These are phyloP conservation scores for Nepenthes mirabilis DNA, from an alignment of 148 eudicot genomes.

Conservation along the genomic window DNA sequence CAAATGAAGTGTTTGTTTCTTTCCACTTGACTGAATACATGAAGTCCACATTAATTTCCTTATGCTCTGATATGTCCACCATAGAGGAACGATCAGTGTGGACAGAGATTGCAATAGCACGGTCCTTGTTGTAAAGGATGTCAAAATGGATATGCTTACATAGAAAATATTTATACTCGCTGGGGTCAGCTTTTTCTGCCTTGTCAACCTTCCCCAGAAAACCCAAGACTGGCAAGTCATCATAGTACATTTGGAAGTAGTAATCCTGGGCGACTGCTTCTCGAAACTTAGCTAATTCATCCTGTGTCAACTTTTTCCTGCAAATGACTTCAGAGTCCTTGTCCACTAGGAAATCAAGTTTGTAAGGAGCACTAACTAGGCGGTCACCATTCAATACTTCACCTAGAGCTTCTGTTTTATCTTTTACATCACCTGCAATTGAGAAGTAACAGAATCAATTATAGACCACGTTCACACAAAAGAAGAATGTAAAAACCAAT, in stretches of 20 bases:
- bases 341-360: slow-evolving; percentile 12
- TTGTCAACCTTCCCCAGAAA: slow-evolving; percentile 15
- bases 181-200: slow-evolving; percentile 9
- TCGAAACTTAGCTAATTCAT: slow-evolving; percentile 8
- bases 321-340: slow-evolving; percentile 12
- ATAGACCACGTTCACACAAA: background rate
- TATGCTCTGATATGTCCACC: slow-evolving; percentile 12
- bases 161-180: slow-evolving; percentile 8
- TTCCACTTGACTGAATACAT: slow-evolving; percentile 14
- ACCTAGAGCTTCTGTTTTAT: slow-evolving; percentile 14
- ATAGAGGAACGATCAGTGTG: slow-evolving; percentile 9
- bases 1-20: slow-evolving; percentile 13
- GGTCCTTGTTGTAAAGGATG: slow-evolving; percentile 13
- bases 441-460: background rate
- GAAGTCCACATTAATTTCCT: slow-evolving; percentile 13
- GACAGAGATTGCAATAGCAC: slow-evolving; percentile 14
- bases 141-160: slow-evolving; percentile 15
- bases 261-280: slow-evolving; percentile 12
- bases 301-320: slow-evolving; percentile 7
- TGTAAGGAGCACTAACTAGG: slow-evolving; percentile 16
- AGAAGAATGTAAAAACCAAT: background rate
- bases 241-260: slow-evolving; percentile 14
- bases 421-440: slow-evolving; percentile 8
- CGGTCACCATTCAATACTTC: slow-evolving; percentile 17
- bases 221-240: slow-evolving; percentile 16